A percentile compares a stretch with the other conserved stretches of the same genome.
phyloP scores from a whole-genome alignment of 106 monocot species.

The Phalaenopsis aphrodite region DNA sequence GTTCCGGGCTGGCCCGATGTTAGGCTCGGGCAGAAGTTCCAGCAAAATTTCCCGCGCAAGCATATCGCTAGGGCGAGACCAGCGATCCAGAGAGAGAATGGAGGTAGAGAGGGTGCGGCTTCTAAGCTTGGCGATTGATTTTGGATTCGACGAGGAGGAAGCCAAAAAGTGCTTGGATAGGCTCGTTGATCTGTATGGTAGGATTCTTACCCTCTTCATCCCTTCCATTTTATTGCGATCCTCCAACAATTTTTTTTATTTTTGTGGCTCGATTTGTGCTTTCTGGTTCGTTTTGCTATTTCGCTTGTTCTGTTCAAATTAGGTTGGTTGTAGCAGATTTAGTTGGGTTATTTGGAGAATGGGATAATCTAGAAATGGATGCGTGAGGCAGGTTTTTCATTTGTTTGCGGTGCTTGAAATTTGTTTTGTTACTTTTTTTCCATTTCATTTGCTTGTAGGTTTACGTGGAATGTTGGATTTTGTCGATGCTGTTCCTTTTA shows the following conservation, averaged over 20 bases:
- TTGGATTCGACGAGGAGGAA: constrained; percentile 68
- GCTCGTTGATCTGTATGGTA: constrained; percentile 81
- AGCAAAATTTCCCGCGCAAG: constrained; percentile 3
- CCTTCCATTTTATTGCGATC: background rate
- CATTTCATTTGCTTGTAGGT: background rate
- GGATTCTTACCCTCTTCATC: constrained; percentile 1
- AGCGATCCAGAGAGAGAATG: constrained; percentile 17
- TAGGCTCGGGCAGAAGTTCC: background rate
- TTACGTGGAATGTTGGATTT: background rate
- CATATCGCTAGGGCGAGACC: background rate
- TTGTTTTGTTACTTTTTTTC: background rate
- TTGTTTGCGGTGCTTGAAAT: background rate
- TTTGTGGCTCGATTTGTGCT: background rate
- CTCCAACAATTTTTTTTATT: no score
- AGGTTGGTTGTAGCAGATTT: background rate
- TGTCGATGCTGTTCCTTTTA: no score
- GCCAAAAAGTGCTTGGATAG: constrained; percentile 66
- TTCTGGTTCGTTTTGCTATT: background rate
- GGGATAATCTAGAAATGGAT: background rate
- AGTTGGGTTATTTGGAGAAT: background rate
- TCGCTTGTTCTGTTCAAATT: no score
- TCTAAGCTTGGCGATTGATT: constrained; percentile 62
- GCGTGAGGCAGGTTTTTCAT: background rate
- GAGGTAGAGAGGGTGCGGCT: constrained; percentile 63
- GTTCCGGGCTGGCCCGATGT: no score